Base-by-base conservation (phyloP, 306 rosid species). In the Castanea sativa region DNA sequence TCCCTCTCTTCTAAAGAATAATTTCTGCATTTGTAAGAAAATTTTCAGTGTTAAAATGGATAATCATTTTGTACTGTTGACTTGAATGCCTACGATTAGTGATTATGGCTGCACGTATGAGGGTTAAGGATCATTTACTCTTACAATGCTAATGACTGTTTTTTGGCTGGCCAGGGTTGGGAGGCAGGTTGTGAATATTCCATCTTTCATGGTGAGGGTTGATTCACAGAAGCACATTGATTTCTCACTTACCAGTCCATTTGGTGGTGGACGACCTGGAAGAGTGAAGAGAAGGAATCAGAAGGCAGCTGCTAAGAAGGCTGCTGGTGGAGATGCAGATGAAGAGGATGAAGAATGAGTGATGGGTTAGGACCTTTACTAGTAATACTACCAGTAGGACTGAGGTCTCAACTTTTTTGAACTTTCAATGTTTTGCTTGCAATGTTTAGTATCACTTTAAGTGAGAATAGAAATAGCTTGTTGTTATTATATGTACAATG, bases 171-270 rank as follows among this genome's bases (percentile, higher is more conserved):
- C 3, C 78, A 91, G 96, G 88, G 96, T 91, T 75, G 93, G 92
- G 13, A 91, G 96, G 76, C 93, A 91, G 81, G 92, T 89, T 43
- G 95, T 89, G 73, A 91, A 91, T 82, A 87, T 91, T 25, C 86
- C 95, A 69, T 91, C 95, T 0, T 89, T 89, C 88, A 83, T 89
- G 90, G 95, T 89, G 75, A 83, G 90, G 79, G 83, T 86, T 38
- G 96, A 91, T 79, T 85, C 96, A 1, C 91, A 91, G 84, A 91
- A 91, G 84, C 96, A 87, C 84, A 89, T 91, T 81, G 96, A 91
- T 85, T 91, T 89, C 45, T 83, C 90, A 4, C 91, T 89, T 12
- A 87, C 96, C 1, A 89, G 93, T 79, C 93, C 91, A 4, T 87
- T 91, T 30, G 96, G 96, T 13, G 91, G 88, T 16, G 93, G 96